phyloP scores from a whole-genome alignment of 2,329 filamentous ascomycete genomes.

The Lecanicillium sp. region DNA sequence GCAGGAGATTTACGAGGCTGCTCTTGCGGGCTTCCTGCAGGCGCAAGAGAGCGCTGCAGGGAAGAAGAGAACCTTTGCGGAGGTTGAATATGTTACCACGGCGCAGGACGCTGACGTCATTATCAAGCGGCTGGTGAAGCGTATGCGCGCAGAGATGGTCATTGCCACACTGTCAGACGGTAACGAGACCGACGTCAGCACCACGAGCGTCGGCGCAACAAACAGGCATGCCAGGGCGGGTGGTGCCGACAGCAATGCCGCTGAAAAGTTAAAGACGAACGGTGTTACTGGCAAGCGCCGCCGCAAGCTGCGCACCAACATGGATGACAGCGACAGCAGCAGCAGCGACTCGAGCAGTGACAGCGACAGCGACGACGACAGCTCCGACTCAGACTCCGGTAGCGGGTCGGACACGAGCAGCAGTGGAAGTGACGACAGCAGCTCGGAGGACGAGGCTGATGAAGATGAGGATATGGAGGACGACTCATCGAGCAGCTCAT shows the following conservation, averaged over 20 bases:
- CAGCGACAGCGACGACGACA: conserved; percentile 28
- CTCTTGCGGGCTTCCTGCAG: conserved; percentile 44
- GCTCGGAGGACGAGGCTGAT: conserved; percentile 17
- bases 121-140: conserved; percentile 52
- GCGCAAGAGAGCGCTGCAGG: conserved; percentile 23
- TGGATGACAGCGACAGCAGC: conserved; percentile 36
- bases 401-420: conserved; percentile 11
- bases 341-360: conserved; percentile 30
- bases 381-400: conserved; percentile 32
- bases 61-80: conserved; percentile 44
- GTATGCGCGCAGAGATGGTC: conserved; percentile 56
- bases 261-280: conserved; percentile 38
- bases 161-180: conserved; percentile 48
- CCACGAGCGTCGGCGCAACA: conserved; percentile 16
- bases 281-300: conserved; percentile 44
- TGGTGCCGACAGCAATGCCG: conserved; percentile 21
- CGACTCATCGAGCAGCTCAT: conserved; percentile 37
- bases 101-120: conserved; percentile 45
- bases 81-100: conserved; percentile 45
- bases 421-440: conserved; percentile 10
- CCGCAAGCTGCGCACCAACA: conserved; percentile 45
- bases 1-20: conserved; percentile 47
- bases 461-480: conserved; percentile 20
- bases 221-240: conserved; percentile 3
- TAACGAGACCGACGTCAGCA: conserved; percentile 34